phyloP scores from a whole-genome alignment of 768 basidiomycete genomes.

The Mycena indigotica region DNA sequence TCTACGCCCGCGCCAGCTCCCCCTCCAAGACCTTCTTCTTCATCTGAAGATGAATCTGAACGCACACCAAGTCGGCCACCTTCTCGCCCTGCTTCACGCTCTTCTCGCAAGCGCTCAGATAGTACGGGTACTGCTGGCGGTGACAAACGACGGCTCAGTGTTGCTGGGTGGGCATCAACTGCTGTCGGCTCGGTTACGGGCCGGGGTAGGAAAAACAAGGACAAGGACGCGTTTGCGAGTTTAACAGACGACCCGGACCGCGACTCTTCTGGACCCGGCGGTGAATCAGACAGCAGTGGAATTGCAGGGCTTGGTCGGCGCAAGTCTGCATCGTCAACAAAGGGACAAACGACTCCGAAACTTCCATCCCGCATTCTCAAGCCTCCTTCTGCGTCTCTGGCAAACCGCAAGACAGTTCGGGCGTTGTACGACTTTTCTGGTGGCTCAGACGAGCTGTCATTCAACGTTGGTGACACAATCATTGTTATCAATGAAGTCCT shows the following conservation, averaged over 20 bases:
- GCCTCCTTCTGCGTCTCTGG: constrained; percentile 49
- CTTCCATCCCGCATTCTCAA: constrained; percentile 47
- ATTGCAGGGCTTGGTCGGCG: constrained; percentile 26
- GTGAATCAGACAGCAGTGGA: constrained; percentile 32
- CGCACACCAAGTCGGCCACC: constrained; percentile 30
- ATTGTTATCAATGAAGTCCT: constrained; percentile 77
- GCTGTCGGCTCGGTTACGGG: constrained; percentile 65
- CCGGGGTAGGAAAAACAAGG: constrained; percentile 56
- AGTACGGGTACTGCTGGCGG: constrained; percentile 48
- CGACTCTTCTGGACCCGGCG: constrained; percentile 19
- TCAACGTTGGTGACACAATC: constrained; percentile 76
- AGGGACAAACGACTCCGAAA: constrained; percentile 43
- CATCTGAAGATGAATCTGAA: constrained; percentile 18
- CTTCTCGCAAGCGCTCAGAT: constrained; percentile 67
- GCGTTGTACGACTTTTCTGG: constrained; percentile 78
- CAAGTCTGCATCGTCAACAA: constrained; percentile 33
- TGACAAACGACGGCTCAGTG: constrained; percentile 44
- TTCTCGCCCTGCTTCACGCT: constrained; percentile 48
- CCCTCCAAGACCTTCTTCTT: constrained; percentile 10
- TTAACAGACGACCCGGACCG: constrained; percentile 51
- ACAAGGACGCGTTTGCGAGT: constrained; percentile 58
- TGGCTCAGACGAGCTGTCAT: constrained; percentile 75
- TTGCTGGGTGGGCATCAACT: constrained; percentile 68
- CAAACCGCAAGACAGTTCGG: constrained; percentile 58
- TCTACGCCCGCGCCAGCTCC: constrained; percentile 20